A percentile compares a stretch with the other conserved stretches of the same genome.
Conservation (phyloP, 495 filamentous ascomycete species). For the Penicillium daleae region DNA sequence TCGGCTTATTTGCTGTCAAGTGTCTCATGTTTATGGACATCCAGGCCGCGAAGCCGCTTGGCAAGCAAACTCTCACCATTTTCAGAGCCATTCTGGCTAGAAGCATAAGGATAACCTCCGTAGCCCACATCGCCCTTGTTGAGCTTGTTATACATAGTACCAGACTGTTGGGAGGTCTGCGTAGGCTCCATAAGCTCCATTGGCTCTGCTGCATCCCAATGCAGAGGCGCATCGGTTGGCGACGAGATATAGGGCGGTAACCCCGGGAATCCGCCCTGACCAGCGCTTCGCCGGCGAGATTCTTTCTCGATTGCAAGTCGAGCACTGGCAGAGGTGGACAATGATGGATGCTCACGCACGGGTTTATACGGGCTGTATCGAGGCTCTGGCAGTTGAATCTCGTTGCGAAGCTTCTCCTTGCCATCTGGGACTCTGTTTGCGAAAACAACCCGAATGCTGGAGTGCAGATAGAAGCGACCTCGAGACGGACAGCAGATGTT, state of each 20-base stretch:
- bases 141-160: slow-evolving; percentile 64
- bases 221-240: slow-evolving; percentile 14
- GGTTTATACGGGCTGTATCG: slow-evolving; percentile 85
- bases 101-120: slow-evolving; percentile 56
- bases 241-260: slow-evolving; percentile 17
- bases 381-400: slow-evolving; percentile 87
- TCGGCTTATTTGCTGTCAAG: slow-evolving; percentile 22
- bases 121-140: slow-evolving; percentile 70
- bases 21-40: slow-evolving; percentile 42
- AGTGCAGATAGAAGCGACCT: slow-evolving; percentile 89
- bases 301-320: slow-evolving; percentile 56
- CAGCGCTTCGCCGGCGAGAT: slow-evolving; percentile 59
- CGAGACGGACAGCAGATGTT: slow-evolving; percentile 88
- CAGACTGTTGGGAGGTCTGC: slow-evolving; percentile 9
- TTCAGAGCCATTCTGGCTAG: slow-evolving; percentile 41
- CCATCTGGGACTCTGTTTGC: slow-evolving; percentile 97
- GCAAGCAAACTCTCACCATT: slow-evolving; percentile 58
- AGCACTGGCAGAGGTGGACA: slow-evolving; percentile 19
- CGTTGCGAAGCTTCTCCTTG: slow-evolving; percentile 90
- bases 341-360: slow-evolving; percentile 42
- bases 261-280: slow-evolving; percentile 46
- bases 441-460: slow-evolving; percentile 91
- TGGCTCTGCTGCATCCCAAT: slow-evolving; percentile 35
- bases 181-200: slow-evolving; percentile 21
- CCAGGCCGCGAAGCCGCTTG: slow-evolving; percentile 54